Evolutionary conservation across 2,329 filamentous ascomycete genomes (phyloP).

Genomic region (Fusarium mexicanum): DNA sequence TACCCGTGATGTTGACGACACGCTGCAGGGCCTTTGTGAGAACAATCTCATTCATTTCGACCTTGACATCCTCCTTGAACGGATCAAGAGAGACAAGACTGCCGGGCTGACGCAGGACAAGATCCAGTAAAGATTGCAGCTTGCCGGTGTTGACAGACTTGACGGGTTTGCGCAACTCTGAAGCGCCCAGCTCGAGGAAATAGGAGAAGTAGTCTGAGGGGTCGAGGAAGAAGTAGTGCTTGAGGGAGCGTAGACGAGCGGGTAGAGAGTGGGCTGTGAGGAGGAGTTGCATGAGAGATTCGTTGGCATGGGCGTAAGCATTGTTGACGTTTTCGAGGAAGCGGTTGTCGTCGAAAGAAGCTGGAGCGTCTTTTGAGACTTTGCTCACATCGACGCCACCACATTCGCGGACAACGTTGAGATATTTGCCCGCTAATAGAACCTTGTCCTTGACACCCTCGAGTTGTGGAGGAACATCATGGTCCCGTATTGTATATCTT

Average conservation of each 20-base stretch:
- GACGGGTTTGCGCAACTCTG: slow-evolving; percentile 89
- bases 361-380: slow-evolving; percentile 86
- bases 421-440: slow-evolving; percentile 92
- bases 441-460: slow-evolving; percentile 94
- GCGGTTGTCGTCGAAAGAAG: slow-evolving; percentile 88
- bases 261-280: slow-evolving; percentile 93
- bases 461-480: slow-evolving; percentile 90
- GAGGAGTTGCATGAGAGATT: slow-evolving; percentile 88
- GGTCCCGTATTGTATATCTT: slow-evolving; percentile 91
- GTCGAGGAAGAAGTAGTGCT: slow-evolving; percentile 99
- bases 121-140: slow-evolving; percentile 92
- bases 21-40: slow-evolving; percentile 94
- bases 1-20: slow-evolving; percentile 94
- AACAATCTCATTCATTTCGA: slow-evolving; percentile 94
- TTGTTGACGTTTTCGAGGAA: slow-evolving; percentile 97
- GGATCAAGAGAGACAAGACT: slow-evolving; percentile 93
- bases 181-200: slow-evolving; percentile 90
- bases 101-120: slow-evolving; percentile 94
- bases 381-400: slow-evolving; percentile 95
- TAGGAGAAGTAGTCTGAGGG: slow-evolving; percentile 98
- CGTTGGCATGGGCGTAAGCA: slow-evolving; percentile 95
- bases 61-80: slow-evolving; percentile 98
- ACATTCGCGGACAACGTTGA: slow-evolving; percentile 97
- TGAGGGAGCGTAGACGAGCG: slow-evolving; percentile 85
- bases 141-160: slow-evolving; percentile 92